These are phyloP conservation scores for Saksenaea oblongispora DNA, from an alignment of 371 early-diverging fungal genomes.

Conservation along the genomic window DNA sequence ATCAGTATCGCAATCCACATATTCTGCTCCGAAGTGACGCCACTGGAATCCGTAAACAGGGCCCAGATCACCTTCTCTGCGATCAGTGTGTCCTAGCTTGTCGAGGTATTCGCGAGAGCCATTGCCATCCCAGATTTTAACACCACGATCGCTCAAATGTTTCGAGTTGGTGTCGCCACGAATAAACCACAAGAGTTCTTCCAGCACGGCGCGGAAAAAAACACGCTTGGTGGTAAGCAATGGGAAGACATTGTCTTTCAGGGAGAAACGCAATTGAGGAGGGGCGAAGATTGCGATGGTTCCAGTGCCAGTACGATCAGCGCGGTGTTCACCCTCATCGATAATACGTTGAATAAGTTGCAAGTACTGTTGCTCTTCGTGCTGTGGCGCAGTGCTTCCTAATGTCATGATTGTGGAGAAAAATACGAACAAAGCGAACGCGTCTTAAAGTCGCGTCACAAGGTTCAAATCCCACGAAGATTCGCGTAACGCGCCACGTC, in stretches of 20 bases:
- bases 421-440: background rate
- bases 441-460: no score
- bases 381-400: conserved; percentile 7
- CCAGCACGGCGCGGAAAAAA: conserved; percentile 88
- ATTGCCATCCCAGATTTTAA: conserved; percentile 99
- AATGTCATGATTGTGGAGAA: background rate
- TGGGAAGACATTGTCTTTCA: conserved; percentile 83
- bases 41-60: conserved; percentile 99
- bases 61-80: conserved; percentile 95
- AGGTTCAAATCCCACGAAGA: no score
- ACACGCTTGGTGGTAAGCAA: conserved; percentile 98
- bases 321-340: conserved; percentile 74
- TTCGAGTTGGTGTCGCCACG: conserved; percentile 91
- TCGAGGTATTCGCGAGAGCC: conserved; percentile 93
- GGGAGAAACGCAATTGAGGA: conserved; percentile 87
- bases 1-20: conserved; percentile 84
- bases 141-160: conserved; percentile 77
- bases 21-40: conserved; percentile 99
- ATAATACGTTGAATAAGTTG: conserved; percentile 83
- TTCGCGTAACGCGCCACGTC: no score
- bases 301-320: conserved; percentile 98
- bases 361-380: conserved; percentile 94
- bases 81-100: conserved; percentile 76
- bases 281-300: conserved; percentile 95
- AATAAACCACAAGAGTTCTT: conserved; percentile 98